Evolutionary conservation across 441 rosid species (phyloP).

Genomic region (Capsella rubella): DNA sequence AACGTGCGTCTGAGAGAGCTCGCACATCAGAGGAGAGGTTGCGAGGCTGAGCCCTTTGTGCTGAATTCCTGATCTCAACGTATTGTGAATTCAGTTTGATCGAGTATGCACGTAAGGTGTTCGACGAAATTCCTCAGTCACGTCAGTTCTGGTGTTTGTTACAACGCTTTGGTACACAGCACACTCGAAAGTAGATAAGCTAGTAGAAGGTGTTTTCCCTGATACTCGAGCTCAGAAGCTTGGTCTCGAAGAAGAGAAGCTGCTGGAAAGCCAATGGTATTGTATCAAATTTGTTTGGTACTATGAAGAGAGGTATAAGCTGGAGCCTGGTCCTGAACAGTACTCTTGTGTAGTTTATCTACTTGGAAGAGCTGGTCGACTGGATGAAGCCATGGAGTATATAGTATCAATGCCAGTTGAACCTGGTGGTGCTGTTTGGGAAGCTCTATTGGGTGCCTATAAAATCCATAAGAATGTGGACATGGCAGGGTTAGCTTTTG

Average conservation of each 20-base stretch:
- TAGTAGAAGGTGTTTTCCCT: conserved; percentile 49
- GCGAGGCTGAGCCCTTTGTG: conserved; percentile 70
- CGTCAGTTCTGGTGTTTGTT: conserved; percentile 54
- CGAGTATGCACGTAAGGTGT: conserved; percentile 61
- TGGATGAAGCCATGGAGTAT: not conserved
- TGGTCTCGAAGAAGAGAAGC: conserved; percentile 60
- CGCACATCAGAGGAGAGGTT: conserved; percentile 50
- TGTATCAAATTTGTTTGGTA: conserved; percentile 3
- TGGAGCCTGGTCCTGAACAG: not conserved
- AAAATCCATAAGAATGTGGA: conserved; percentile 54
- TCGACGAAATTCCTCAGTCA: conserved; percentile 63
- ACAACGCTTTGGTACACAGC: conserved; percentile 65
- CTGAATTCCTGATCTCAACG: conserved; percentile 62
- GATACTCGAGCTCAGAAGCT: conserved; percentile 71
- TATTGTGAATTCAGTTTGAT: conserved; percentile 53
- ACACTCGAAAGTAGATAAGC: conserved; percentile 38
- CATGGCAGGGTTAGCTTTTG: conserved; percentile 81
- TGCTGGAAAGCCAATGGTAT: no score
- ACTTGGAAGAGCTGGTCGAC: not conserved
- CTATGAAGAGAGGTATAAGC: not conserved
- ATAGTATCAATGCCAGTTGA: conserved; percentile 26
- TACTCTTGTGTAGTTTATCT: not conserved
- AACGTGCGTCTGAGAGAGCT: not conserved
- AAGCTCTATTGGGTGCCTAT: conserved; percentile 43
- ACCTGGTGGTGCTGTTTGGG: conserved; percentile 91